Evolutionary conservation across 352 stramenopile genomes (phyloP).

Genomic region (Phytophthora crassamura): DNA sequence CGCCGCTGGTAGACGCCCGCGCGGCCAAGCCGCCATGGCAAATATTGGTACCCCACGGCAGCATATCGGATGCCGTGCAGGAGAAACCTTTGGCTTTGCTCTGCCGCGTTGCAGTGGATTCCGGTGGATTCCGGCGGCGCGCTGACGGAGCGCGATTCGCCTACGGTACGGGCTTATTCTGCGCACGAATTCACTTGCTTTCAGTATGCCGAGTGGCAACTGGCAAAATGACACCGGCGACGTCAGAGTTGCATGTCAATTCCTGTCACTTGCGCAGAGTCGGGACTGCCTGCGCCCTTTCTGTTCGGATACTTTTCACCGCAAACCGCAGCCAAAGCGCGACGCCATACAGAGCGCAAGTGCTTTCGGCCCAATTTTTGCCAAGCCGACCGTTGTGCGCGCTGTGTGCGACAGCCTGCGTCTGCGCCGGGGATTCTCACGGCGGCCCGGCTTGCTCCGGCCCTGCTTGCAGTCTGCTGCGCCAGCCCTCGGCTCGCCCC

Average conservation of each 20-base stretch:
- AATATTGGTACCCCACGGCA: too few relatives aligned
- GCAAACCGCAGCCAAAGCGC: not conserved
- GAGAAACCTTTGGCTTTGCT: too few relatives aligned
- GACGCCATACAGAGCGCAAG: conserved; percentile 26
- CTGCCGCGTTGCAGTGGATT: too few relatives aligned
- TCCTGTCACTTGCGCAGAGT: conserved; percentile 39
- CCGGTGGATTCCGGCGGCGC: too few relatives aligned
- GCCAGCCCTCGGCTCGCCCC: conserved; percentile 17
- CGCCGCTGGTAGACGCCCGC: not conserved
- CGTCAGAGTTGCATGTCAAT: conserved; percentile 50
- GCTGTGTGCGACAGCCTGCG: conserved; percentile 2
- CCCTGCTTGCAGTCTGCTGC: conserved; percentile 16
- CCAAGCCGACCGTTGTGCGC: not conserved
- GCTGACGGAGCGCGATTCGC: too few relatives aligned
- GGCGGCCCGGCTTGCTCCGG: not conserved
- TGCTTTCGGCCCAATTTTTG: conserved; percentile 11
- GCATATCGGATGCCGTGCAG: too few relatives aligned
- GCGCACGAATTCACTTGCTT: not conserved
- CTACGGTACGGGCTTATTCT: too few relatives aligned
- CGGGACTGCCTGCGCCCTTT: conserved; percentile 4
- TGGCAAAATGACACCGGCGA: conserved; percentile 40
- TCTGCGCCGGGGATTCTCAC: not conserved
- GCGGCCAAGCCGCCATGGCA: not conserved
- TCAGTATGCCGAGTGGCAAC: conserved; percentile 8
- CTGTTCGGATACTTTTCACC: conserved; percentile 26